These are phyloP conservation scores for Ramalina intermedia DNA, from an alignment of 495 filamentous ascomycete genomes.

Conservation along the genomic window DNA sequence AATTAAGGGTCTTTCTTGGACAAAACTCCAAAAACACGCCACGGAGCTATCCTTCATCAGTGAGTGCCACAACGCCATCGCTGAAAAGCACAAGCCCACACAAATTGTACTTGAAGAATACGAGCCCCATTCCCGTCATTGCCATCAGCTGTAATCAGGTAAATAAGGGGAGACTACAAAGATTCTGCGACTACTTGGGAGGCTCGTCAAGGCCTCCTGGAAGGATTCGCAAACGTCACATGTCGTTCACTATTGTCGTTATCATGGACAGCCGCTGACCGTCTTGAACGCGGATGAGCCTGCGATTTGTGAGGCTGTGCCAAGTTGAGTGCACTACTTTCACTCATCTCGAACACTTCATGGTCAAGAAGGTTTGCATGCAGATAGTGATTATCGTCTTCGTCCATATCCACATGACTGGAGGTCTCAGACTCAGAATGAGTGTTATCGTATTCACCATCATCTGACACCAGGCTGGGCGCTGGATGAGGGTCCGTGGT, in stretches of 20 bases:
- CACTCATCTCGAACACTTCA: slow-evolving; percentile 25
- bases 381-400: slow-evolving; percentile 30
- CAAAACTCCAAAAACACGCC: not conserved
- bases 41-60: not conserved
- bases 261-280: slow-evolving; percentile 29
- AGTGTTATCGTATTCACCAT: slow-evolving; percentile 54
- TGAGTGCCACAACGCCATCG: not conserved
- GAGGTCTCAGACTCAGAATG: slow-evolving; percentile 36
- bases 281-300: slow-evolving; percentile 19
- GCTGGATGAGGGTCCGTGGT: slow-evolving; percentile 65
- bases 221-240: slow-evolving; percentile 33
- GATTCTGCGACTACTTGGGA: slow-evolving; percentile 1
- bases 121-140: too few relatives aligned
- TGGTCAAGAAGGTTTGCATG: slow-evolving; percentile 12
- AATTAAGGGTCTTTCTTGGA: not conserved
- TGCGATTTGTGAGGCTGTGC: slow-evolving; percentile 8
- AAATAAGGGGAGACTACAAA: not conserved
- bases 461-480: slow-evolving; percentile 78
- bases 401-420: slow-evolving; percentile 35
- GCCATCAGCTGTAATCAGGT: too few relatives aligned
- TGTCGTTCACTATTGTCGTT: slow-evolving; percentile 32
- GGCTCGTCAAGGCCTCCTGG: slow-evolving; percentile 14
- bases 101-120: too few relatives aligned
- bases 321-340: slow-evolving; percentile 22
- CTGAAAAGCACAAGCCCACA: too few relatives aligned